Percentiles rank a stretch among this genome's conserved stretches.
phyloP scores from a whole-genome alignment of 2,329 filamentous ascomycete species.

The Metarhizium album region DNA sequence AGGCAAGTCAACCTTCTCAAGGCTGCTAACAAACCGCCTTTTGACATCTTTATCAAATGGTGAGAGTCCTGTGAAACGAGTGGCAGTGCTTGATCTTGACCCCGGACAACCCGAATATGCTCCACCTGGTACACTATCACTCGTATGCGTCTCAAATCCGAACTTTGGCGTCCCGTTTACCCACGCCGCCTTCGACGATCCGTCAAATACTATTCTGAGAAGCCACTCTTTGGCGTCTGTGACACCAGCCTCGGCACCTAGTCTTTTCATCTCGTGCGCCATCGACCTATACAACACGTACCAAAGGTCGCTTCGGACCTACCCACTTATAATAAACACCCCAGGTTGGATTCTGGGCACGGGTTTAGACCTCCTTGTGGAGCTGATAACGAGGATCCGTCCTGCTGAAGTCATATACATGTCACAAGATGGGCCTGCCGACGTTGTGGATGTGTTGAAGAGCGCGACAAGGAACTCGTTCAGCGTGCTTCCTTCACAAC shows the following conservation, averaged over 20 bases:
- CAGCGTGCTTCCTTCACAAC: conserved; percentile 46
- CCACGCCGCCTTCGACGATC: conserved; percentile 34
- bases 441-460: conserved; percentile 43
- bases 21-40: conserved; percentile 54
- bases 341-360: conserved; percentile 65
- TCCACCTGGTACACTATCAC: conserved; percentile 57
- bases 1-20: conserved; percentile 67
- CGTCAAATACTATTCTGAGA: conserved; percentile 33
- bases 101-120: conserved; percentile 69
- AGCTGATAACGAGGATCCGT: conserved; percentile 41
- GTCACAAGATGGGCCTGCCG: conserved; percentile 49
- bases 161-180: conserved; percentile 60
- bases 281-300: conserved; percentile 53
- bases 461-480: conserved; percentile 33
- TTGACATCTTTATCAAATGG: conserved; percentile 35
- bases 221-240: conserved; percentile 57
- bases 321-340: conserved; percentile 60
- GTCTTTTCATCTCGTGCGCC: conserved; percentile 55
- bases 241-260: conserved; percentile 54
- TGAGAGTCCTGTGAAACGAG: conserved; percentile 13
- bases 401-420: conserved; percentile 59
- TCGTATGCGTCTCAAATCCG: conserved; percentile 48
- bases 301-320: conserved; percentile 29
- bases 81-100: conserved; percentile 63
- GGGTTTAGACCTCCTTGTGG: conserved; percentile 52